These are phyloP conservation scores for Aspergillus tubingensis DNA, from an alignment of 2,329 filamentous ascomycete species.

Conservation along the genomic window DNA sequence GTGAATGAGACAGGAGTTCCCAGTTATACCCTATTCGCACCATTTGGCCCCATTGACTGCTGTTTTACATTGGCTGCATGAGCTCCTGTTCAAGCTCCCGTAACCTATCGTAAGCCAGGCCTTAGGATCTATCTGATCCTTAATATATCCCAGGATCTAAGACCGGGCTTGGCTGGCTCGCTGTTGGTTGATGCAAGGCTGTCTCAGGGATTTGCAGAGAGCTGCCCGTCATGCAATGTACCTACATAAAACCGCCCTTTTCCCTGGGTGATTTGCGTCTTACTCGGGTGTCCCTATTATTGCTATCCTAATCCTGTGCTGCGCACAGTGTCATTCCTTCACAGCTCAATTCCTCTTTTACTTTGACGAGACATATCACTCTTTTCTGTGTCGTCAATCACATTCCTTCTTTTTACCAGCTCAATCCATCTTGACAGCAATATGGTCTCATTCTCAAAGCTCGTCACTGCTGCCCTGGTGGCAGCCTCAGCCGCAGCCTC, in stretches of 20 bases:
- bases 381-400: background rate
- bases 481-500: background rate
- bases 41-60: background rate
- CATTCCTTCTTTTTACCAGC: background rate
- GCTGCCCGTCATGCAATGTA: background rate
- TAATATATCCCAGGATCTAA: background rate
- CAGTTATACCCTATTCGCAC: background rate
- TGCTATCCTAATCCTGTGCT: background rate
- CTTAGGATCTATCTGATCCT: background rate
- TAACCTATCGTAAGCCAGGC: background rate
- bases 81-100: background rate
- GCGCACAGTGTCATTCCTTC: background rate
- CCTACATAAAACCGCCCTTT: background rate
- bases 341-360: background rate
- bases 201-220: background rate
- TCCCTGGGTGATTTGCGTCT: background rate
- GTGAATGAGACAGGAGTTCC: background rate
- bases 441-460: background rate
- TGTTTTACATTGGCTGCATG: background rate
- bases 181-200: background rate
- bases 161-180: background rate
- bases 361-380: background rate
- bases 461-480: background rate
- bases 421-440: background rate
- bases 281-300: background rate